phyloP scores from a whole-genome alignment of 2,329 filamentous ascomycete species.

The Cytospora piceae region DNA sequence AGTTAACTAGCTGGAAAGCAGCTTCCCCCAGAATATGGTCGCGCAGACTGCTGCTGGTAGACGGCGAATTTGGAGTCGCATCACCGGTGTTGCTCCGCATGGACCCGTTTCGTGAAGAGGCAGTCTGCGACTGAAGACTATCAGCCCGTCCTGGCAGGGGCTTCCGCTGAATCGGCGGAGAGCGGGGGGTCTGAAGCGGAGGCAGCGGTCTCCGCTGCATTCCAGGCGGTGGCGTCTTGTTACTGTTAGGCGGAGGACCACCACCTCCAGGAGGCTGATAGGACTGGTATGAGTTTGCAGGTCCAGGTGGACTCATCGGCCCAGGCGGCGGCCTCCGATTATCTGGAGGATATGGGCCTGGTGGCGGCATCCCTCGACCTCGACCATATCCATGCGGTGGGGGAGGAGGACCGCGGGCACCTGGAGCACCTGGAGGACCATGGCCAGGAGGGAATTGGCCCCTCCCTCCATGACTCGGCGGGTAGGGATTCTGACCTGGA shows the following conservation, averaged over 20 bases:
- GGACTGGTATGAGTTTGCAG: conserved; percentile 19
- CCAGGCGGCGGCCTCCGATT: conserved; percentile 24
- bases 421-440: conserved; percentile 23
- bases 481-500: conserved; percentile 34
- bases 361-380: conserved; percentile 33
- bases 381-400: conserved; percentile 31
- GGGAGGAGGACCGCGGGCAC: conserved; percentile 35
- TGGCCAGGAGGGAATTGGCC: conserved; percentile 24
- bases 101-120: conserved; percentile 28
- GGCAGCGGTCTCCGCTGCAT: conserved; percentile 25
- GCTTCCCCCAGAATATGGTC: conserved; percentile 51
- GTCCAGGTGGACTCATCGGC: conserved; percentile 18
- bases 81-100: conserved; percentile 44
- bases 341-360: conserved; percentile 26
- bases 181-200: conserved; percentile 33
- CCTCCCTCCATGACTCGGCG: conserved; percentile 35
- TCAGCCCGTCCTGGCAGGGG: conserved; percentile 49
- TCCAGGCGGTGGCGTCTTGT: conserved; percentile 24
- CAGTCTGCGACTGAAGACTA: conserved; percentile 23
- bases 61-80: conserved; percentile 42
- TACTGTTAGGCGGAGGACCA: conserved; percentile 19
- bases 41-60: conserved; percentile 45
- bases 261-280: conserved; percentile 13
- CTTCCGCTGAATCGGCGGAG: conserved; percentile 54
- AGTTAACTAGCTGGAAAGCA: conserved; percentile 52